These are phyloP conservation scores for Alternaria sp. DNA, from an alignment of 2,329 filamentous ascomycete genomes.

Conservation along the genomic window DNA sequence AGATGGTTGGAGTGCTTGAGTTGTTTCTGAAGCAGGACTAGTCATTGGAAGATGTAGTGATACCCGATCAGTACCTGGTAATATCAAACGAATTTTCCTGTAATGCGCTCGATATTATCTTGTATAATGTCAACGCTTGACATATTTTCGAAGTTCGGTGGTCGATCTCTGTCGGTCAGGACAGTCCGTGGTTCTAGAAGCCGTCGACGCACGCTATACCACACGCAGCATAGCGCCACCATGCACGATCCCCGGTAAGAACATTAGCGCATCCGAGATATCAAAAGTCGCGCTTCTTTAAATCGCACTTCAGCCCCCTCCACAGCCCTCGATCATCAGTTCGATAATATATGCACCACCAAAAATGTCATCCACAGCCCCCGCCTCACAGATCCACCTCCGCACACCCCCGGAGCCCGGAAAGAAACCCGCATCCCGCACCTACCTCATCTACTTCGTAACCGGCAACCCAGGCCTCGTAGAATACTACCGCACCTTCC, in stretches of 20 bases:
- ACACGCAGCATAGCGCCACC: neutral
- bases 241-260: conserved; percentile 1
- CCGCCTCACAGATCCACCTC: conserved; percentile 34
- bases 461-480: conserved; percentile 79
- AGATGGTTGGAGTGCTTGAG: conserved; percentile 71
- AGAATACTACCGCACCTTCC: conserved; percentile 73
- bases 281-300: conserved; percentile 14
- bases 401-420: conserved; percentile 25
- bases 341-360: neutral
- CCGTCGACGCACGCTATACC: neutral
- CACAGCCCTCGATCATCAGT: neutral
- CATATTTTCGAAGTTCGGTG: neutral
- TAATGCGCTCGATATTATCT: neutral
- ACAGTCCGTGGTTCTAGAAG: conserved; percentile 4
- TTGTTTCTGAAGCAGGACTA: conserved; percentile 63
- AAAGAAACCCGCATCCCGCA: conserved; percentile 26
- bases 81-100: neutral
- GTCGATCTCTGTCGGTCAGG: conserved; percentile 1
- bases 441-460: conserved; percentile 71
- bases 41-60: neutral
- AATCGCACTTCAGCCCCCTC: conserved; percentile 8
- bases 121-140: neutral
- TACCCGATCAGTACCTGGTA: neutral
- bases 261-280: conserved; percentile 18
- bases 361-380: conserved; percentile 15